These are phyloP conservation scores for Kregervanrija pseudodelftensis DNA, from an alignment of 805 yeast genomes.

Conservation along the genomic window DNA sequence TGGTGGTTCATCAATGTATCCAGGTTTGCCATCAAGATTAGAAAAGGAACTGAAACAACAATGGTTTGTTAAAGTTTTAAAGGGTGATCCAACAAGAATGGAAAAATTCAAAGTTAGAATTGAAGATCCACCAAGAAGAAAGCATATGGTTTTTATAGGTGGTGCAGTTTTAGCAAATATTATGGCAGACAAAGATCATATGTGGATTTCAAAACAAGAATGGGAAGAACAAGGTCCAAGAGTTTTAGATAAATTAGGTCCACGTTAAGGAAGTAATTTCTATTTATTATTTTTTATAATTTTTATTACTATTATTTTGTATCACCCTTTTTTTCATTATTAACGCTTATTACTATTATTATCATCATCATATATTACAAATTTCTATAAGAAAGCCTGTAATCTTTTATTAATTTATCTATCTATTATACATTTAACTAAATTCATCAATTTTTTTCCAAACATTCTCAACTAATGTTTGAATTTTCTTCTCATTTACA, in stretches of 20 bases:
- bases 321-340: background rate
- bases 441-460: conserved; percentile 43
- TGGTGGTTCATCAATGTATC: conserved; percentile 98
- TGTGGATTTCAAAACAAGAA: conserved; percentile 95
- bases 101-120: conserved; percentile 92
- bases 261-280: conserved; percentile 45
- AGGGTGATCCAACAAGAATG: conserved; percentile 79
- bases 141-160: conserved; percentile 97
- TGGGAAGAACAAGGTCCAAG: conserved; percentile 97
- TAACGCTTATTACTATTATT: background rate
- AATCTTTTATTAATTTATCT: too few relatives aligned
- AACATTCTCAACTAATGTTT: conserved; percentile 47
- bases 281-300: background rate
- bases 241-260: conserved; percentile 81
- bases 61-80: conserved; percentile 85
- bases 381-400: too few relatives aligned
- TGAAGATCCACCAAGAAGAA: conserved; percentile 98
- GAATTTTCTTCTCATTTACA: conserved; percentile 28
- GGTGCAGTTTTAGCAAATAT: conserved; percentile 97
- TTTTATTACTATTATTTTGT: background rate
- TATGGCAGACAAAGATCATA: conserved; percentile 96
- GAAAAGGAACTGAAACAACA: conserved; percentile 95
- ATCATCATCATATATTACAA: too few relatives aligned
- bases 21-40: conserved; percentile 91
- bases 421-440: conserved; percentile 18